Evolutionary conservation across 2,329 filamentous ascomycete species (phyloP), one percentile per base, ranked within the genome.

Genomic region (Penicillium sp.): DNA sequence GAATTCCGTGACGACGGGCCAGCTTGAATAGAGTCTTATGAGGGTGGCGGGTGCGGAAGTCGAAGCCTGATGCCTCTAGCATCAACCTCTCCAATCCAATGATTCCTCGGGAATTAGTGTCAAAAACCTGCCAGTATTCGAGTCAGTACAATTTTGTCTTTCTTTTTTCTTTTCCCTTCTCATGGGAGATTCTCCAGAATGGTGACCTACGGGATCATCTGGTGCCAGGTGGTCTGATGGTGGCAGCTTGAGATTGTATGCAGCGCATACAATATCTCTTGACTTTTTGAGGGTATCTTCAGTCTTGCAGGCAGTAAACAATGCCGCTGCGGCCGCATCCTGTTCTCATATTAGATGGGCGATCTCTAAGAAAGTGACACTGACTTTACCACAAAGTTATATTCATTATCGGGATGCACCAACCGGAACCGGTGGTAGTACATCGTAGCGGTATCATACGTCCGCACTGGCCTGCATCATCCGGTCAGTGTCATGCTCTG

Each of bases 261-360:
- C 88, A 1, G 92, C 92, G 55, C 91, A 95, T 15, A 97, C 80
- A 58, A 99, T 95, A 60, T 99, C 94, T 55, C 85, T 86, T 3
- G 91, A 96, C 78, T 97, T 97, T 77, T 99, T 99, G 63, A 97
- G 84, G 0, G 94, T 99, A 73, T 99, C 94, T 74, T 99, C 94
- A 44, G 95, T 92, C 77, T 99, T 99, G 80, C 93, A 97, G 2
- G 92, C 92, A 2, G 92, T 89, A 68, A 97, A 93, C 8, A 99
- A 79, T 23, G 91, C 89, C 1, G 94, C 91, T 6, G 94, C 85
- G 0, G 93, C 91, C 1, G 91, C 92, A 70, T 97, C 93, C 73
- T 90, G 75, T 61, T 31, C 27, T 51, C 27, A 18, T 23, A 14
- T 51, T 25, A 51, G 49, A 40, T n/a, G 25, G 27, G 23, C 58